phyloP scores from a whole-genome alignment of 2,329 filamentous ascomycete species.

The Sordariomycetes sp. region DNA sequence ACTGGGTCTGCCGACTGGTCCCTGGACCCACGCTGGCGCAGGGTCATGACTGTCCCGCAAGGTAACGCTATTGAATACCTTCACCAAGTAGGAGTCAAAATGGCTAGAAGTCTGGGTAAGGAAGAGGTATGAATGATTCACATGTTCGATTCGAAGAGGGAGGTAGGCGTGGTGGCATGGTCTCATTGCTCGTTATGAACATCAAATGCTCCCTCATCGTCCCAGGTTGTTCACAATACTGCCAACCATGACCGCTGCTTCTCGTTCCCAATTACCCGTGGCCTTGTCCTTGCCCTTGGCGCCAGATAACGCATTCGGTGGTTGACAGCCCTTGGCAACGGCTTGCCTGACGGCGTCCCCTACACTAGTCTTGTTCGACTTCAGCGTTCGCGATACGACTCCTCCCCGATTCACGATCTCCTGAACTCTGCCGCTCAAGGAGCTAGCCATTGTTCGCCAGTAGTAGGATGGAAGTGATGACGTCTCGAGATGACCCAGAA shows the following conservation, averaged over 20 bases:
- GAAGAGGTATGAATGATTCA: too few species aligned
- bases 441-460: slow-evolving; percentile 80
- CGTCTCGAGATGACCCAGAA: slow-evolving; percentile 76
- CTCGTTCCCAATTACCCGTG: slow-evolving; percentile 67
- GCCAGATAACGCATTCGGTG: slow-evolving; percentile 45
- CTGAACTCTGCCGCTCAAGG: slow-evolving; percentile 66
- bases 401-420: slow-evolving; percentile 80
- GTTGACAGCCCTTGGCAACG: slow-evolving; percentile 66
- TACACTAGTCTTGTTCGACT: slow-evolving; percentile 64
- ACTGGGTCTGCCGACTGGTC: background rate
- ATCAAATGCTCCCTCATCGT: slow-evolving; percentile 6
- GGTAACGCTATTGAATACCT: too few species aligned
- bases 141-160: too few species aligned
- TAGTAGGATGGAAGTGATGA: slow-evolving; percentile 83
- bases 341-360: slow-evolving; percentile 73
- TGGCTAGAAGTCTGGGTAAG: too few species aligned
- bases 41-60: too few species aligned
- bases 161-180: too few species aligned
- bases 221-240: slow-evolving; percentile 58
- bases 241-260: slow-evolving; percentile 90
- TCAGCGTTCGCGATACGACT: slow-evolving; percentile 71
- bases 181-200: background rate
- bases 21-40: too few species aligned
- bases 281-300: slow-evolving; percentile 35
- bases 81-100: too few species aligned